phyloP scores from a whole-genome alignment of 228 moss, liverwort and hornwort genomes.

The Sphagnum fallax region DNA sequence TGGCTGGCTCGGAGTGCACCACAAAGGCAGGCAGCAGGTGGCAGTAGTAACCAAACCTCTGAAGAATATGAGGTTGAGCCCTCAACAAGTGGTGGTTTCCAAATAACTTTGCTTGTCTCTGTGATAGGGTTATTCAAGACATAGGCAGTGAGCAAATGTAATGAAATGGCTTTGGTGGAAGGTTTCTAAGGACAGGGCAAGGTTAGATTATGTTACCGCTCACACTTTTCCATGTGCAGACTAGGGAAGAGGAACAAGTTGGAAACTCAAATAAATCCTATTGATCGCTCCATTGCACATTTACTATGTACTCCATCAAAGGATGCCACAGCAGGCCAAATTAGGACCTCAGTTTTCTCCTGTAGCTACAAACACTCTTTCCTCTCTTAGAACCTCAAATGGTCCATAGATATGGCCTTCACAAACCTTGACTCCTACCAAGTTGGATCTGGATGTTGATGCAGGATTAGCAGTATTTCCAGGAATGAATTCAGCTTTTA shows the following conservation, averaged over 20 bases:
- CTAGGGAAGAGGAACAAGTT: conserved; percentile 46
- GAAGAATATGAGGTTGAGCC: conserved; percentile 71
- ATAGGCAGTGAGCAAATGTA: too few relatives aligned
- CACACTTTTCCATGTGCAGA: too few relatives aligned
- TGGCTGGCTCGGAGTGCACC: conserved; percentile 89
- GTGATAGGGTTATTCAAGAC: neutral
- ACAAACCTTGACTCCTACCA: too few relatives aligned
- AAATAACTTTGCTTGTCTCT: conserved; percentile 27
- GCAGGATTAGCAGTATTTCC: neutral
- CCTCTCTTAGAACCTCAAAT: too few relatives aligned
- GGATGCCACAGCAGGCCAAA: conserved; percentile 14
- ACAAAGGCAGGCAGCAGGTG: conserved; percentile 62
- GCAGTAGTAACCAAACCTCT: conserved; percentile 43
- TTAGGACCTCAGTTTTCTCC: too few relatives aligned
- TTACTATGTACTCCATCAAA: conserved; percentile 57
- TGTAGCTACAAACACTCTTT: too few relatives aligned
- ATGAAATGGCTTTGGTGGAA: too few relatives aligned
- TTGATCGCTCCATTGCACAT: conserved; percentile 83
- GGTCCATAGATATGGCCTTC: too few relatives aligned
- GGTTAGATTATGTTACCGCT: too few relatives aligned
- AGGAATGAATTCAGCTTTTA: neutral
- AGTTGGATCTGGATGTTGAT: neutral
- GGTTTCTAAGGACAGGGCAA: too few relatives aligned
- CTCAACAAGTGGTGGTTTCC: conserved; percentile 58
- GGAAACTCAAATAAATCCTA: conserved; percentile 87